Base-by-base conservation (phyloP, 1,284 basidiomycete species). In the Vanrija pseudolonga region DNA sequence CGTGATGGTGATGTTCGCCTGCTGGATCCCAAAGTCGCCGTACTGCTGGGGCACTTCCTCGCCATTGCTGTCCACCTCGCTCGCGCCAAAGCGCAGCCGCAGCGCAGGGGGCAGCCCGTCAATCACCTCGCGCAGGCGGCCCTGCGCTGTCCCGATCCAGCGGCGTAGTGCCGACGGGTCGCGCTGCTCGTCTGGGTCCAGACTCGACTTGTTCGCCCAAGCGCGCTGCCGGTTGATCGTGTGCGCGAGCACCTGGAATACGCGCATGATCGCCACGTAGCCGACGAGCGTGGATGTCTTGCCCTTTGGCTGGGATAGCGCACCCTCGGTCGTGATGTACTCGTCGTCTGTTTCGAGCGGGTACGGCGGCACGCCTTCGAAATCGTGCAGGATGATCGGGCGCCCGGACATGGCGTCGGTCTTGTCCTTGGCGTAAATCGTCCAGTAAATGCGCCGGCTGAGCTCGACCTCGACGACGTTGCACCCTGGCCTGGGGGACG, bases 281-380 rank as follows among this genome's bases (percentile, higher is more conserved):
- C 67, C 67, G 11, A 56, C 45, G 54, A 69, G 67, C 43, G 64
- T 60, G 38, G 55, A 56, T 9, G 53, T 39, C 3, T 32, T 39
- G 14, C 46, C 38, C 8, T 26, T 20, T 0, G 62, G 64, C 43
- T 63, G 62, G 6, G 56, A 53, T 2, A 56, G 49, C 32, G 47
- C 14, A 5, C 55, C 49, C 12, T 45, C 50, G 26, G 50, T 48
- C 14, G 67, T 62, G 28, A 69, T 54, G 45, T 59, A 64, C 41
- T 69, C 67, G 61, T 69, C 67, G 62, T 69, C 67, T 1, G 67
- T 52, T 43, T 64, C 58, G 41, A 64, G 50, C 4, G 67, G 67
- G 6, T 62, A 24, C 0, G 67, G 67, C 3, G 63, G 62, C 2
- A 60, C 39, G 22, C 62, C 64, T 32, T 69, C 65, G 43, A 60